Evolutionary conservation across 306 rosid genomes (phyloP), one percentile per base, ranked within the genome.

Genomic region (Alnus glutinosa): DNA sequence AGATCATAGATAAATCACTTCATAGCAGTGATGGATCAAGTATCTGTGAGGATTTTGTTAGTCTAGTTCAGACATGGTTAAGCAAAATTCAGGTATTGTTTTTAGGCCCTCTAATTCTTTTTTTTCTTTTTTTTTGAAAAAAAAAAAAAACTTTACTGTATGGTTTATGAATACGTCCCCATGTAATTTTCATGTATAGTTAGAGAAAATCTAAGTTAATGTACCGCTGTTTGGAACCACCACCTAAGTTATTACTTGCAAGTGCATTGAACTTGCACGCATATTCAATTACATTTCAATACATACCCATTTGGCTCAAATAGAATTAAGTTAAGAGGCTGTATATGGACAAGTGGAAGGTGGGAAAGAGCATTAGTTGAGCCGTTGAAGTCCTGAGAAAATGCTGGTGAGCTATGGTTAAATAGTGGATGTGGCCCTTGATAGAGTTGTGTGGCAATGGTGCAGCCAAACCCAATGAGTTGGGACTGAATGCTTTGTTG

Each of bases 1-100:
- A 93, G 91, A 96, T 96, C 39, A 82, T 77, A 74, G 90, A 91
- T 83, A 93, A 80, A 81, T 88, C 97, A 83, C 96, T 96, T 79
- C 73, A 68, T 44, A 91, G 93, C 81, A 82, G 86, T 66, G 94
- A 96, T 87, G 90, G 94, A 52, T 82, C 86, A 75, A 83, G 84
- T 66, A 88, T 85, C 46, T 93, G 99, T 85, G 93, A 91, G 84
- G 98, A 96, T 86, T 93, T 96, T 85, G 91, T 92, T 77, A 85
- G 89, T 87, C 83, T 86, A 80, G 98, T 83, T 77, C 99, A 89
- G 80, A 81, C 85, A 74, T 96, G 98, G 98, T 81, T 96, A 80
- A 90, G 75, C 88, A 96, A 91, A 90, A 86, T 91, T 82, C 91
- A 90, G 99, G 99, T 96, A 81, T 81, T 72, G 16, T 9, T 64